phyloP scores from a whole-genome alignment of 768 basidiomycete species.

The Trametopsis cervina region DNA sequence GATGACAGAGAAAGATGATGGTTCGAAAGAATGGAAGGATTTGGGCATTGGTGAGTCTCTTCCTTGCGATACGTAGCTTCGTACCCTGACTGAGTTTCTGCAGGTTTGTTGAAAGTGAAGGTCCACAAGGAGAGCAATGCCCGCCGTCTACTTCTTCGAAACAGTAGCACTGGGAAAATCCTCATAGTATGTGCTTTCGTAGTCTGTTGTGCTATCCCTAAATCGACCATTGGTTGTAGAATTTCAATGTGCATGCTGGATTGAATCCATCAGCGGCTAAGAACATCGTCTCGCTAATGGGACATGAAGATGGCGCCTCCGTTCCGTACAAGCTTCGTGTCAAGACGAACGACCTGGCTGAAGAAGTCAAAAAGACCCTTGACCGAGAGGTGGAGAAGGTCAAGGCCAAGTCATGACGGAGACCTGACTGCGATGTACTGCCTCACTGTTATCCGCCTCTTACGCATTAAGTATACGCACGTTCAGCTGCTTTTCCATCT shows the following conservation, averaged over 20 bases:
- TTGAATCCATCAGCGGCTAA: slow-evolving; percentile 47
- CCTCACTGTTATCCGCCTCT: neutral
- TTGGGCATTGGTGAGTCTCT: slow-evolving; percentile 54
- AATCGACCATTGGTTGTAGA: slow-evolving; percentile 37
- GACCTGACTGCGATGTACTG: neutral
- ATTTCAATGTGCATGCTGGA: slow-evolving; percentile 60
- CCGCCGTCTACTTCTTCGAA: slow-evolving; percentile 62
- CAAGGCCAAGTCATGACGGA: slow-evolving; percentile 13
- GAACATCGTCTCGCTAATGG: slow-evolving; percentile 57
- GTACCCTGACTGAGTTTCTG: neutral
- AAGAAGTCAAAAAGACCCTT: slow-evolving; percentile 47
- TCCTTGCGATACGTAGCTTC: neutral
- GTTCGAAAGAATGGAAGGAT: slow-evolving; percentile 50
- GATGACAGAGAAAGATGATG: slow-evolving; percentile 43
- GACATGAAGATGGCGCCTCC: slow-evolving; percentile 55
- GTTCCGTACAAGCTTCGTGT: slow-evolving; percentile 58
- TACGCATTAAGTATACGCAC: too few relatives aligned
- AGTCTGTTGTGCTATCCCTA: neutral
- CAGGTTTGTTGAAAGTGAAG: slow-evolving; percentile 67
- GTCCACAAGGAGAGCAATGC: slow-evolving; percentile 57
- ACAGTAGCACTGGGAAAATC: slow-evolving; percentile 70
- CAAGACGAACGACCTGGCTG: slow-evolving; percentile 52
- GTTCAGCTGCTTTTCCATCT: neutral
- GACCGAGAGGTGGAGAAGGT: slow-evolving; percentile 54
- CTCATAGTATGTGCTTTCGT: slow-evolving; percentile 47